phyloP scores from a whole-genome alignment of 2,329 filamentous ascomycete genomes.

The Pseudopithomyces maydicus region DNA sequence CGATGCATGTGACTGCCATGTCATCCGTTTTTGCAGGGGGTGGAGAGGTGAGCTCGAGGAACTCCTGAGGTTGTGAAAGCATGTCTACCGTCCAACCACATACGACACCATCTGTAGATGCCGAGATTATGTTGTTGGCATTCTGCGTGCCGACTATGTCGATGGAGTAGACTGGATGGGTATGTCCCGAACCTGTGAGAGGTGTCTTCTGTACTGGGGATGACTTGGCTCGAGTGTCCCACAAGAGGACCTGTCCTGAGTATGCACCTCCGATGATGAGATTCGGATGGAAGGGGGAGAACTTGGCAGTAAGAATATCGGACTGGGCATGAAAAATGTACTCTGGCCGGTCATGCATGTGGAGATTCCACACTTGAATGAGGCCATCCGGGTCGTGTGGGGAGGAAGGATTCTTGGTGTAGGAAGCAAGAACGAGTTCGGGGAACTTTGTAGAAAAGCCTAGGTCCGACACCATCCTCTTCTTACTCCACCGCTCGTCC shows the following conservation, averaged over 20 bases:
- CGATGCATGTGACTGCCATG: constrained; percentile 90
- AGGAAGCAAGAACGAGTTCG: constrained; percentile 89
- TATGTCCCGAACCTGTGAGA: constrained; percentile 91
- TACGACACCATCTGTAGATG: constrained; percentile 93
- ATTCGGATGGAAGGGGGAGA: constrained; percentile 98
- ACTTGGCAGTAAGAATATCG: constrained; percentile 92
- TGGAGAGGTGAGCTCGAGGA: constrained; percentile 84
- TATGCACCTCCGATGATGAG: constrained; percentile 96
- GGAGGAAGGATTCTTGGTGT: constrained; percentile 95
- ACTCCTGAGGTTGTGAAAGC: constrained; percentile 94
- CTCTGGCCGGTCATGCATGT: constrained; percentile 91
- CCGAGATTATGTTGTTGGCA: constrained; percentile 97
- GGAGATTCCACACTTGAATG: constrained; percentile 95
- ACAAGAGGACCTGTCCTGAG: constrained; percentile 92
- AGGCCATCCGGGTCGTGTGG: constrained; percentile 93
- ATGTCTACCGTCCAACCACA: constrained; percentile 99
- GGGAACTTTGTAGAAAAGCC: constrained; percentile 96
- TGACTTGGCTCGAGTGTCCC: constrained; percentile 88
- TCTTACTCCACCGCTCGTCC: constrained; percentile 94
- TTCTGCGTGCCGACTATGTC: constrained; percentile 98
- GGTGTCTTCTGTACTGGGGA: constrained; percentile 93
- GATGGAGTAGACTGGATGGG: constrained; percentile 93
- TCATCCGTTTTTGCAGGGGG: constrained; percentile 85
- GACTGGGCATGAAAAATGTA: constrained; percentile 97
- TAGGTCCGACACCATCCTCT: constrained; percentile 94